Evolutionary conservation across 768 basidiomycete genomes (phyloP), one percentile per base, ranked within the genome.

Genomic region (Mycena haematopus): DNA sequence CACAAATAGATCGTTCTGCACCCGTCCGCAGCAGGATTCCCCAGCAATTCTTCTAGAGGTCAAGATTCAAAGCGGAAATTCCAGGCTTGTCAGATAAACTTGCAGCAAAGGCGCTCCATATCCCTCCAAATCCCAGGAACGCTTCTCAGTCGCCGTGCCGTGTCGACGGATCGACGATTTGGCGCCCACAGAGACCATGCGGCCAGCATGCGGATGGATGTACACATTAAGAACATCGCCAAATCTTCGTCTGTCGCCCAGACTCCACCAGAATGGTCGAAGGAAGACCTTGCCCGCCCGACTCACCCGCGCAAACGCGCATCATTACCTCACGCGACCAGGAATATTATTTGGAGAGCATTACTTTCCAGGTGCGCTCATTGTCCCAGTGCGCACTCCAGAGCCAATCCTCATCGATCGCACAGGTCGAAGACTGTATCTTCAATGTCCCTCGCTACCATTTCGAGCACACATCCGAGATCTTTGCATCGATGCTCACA

Each of bases 401-500:
- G 25, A 29, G 40, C 19, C 25, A 9, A 42, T 29, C 1, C 51
- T 54, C 9, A 54, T 25, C 7, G 3, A 24, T 15, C 27, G n/a
- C 38, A 2, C 17, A 80, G 79, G 79, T 79, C 36, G 80, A 80
- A 50, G 71, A 73, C 45, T 67, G 66, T 15, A 57, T 78, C n/a
- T 80, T 79, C 72, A 77, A 77, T 53, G 68, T 81, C 8, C 80
- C 78, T 11, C 71, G 72, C 11, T 66, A 71, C n/a, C 70, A 73
- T 25, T 75, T 82, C 27, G 65, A 71, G 33, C 67, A 70, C 22
- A 70, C 72, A 42, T 79, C 78, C 0, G 70, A 72, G 3, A 70
- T 79, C 2, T 79, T 81, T 66, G 62, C 65, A 7, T 54, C 72
- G 5, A 73, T 77, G 67, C 77, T 80, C 56, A 62, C 66, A 14